A percentile compares a stretch with the other conserved stretches of the same genome.
Evolutionary conservation across 1,139 yeast species (phyloP).

Genomic region (Saccharomyces hybrid): DNA sequence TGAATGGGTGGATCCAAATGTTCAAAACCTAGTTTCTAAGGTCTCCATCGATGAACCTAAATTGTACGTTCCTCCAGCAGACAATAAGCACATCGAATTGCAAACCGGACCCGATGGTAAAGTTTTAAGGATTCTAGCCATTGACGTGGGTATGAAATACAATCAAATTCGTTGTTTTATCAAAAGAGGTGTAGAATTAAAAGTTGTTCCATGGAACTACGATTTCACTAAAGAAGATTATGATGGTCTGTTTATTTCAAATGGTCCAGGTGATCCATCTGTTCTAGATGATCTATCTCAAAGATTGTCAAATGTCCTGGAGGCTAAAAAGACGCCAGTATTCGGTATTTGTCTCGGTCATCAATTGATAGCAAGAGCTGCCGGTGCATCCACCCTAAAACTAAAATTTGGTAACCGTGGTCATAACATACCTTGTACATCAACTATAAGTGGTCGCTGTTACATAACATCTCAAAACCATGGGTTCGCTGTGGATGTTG

Average conservation of each 20-base stretch:
- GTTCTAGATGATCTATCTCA: constrained; percentile 45
- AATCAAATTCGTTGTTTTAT: constrained; percentile 97
- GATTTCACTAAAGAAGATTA: constrained; percentile 71
- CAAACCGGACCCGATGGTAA: constrained; percentile 61
- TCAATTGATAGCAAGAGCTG: constrained; percentile 90
- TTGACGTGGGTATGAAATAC: constrained; percentile 97
- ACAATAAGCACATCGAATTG: constrained; percentile 39
- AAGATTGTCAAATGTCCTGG: constrained; percentile 52
- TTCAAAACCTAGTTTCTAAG: constrained; percentile 80
- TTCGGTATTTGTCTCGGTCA: constrained; percentile 99
- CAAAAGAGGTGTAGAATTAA: constrained; percentile 89
- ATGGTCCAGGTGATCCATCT: constrained; percentile 99
- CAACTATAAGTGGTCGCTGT: constrained; percentile 88
- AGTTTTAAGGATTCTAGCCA: constrained; percentile 72
- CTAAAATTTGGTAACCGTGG: constrained; percentile 99
- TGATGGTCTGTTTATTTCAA: constrained; percentile 93
- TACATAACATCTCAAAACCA: constrained; percentile 98
- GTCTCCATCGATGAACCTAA: constrained; percentile 76
- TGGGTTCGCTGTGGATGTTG: constrained; percentile 92
- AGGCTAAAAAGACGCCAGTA: constrained; percentile 62
- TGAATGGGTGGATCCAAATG: constrained; percentile 91
- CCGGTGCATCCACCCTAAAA: constrained; percentile 88
- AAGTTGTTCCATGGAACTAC: constrained; percentile 94
- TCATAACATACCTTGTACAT: constrained; percentile 97
- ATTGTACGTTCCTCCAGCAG: constrained; percentile 51